Conservation (phyloP, 129 eudicot species). For the Erigeron canadensis region DNA sequence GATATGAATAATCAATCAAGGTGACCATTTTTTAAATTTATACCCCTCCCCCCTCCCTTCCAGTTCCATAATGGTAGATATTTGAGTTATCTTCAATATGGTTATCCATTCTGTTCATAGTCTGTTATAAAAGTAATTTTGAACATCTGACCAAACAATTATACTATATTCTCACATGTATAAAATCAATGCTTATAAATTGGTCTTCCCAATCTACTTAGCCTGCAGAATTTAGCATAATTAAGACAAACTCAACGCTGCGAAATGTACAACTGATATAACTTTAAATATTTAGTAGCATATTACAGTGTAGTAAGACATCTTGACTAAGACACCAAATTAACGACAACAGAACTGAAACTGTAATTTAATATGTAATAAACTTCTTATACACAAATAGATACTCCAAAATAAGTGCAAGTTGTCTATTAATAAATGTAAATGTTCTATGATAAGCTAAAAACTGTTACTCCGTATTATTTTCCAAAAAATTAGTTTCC, state of each 20-base stretch:
- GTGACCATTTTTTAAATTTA: constrained; percentile 31
- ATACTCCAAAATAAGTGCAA: constrained; percentile 17
- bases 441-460: constrained; percentile 3
- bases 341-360: not conserved
- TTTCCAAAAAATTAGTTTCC: constrained; percentile 8
- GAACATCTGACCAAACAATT: not conserved
- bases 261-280: constrained; percentile 4
- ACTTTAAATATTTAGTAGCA: not conserved
- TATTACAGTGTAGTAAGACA: not conserved
- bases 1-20: constrained; percentile 99
- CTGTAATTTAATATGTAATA: not conserved
- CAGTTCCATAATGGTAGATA: not conserved
- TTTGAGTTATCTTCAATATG: constrained; percentile 9
- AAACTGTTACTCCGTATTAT: not conserved
- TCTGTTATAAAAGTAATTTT: constrained; percentile 1
- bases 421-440: not conserved
- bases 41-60: not conserved
- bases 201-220: not conserved
- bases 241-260: constrained; percentile 10
- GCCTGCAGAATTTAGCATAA: not conserved
- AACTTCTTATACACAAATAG: not conserved
- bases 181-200: not conserved
- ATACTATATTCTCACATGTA: too few relatives aligned
- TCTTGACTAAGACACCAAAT: not conserved
- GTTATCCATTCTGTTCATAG: not conserved